phyloP scores from a whole-genome alignment of 306 rosid genomes.

The Begonia masoniana region DNA sequence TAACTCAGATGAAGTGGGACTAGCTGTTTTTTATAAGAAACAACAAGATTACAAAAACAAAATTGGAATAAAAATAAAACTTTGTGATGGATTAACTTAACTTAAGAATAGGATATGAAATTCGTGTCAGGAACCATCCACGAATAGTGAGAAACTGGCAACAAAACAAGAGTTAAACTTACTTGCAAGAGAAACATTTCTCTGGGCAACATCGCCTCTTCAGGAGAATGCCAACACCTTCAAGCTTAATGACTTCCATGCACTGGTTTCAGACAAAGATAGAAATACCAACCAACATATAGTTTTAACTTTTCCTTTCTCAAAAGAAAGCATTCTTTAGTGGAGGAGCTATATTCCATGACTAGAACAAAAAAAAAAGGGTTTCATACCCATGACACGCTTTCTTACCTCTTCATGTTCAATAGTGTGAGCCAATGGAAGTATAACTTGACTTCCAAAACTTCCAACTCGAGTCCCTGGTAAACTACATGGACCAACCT shows the following conservation, averaged over 20 bases:
- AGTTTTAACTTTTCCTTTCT: no score
- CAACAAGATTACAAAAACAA: no score
- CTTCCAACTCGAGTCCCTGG: constrained; percentile 83
- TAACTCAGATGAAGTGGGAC: no score
- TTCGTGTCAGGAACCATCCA: no score
- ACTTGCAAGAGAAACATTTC: constrained; percentile 94
- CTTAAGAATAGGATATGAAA: no score
- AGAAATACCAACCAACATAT: no score
- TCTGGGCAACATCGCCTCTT: constrained; percentile 72
- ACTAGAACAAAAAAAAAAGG: background rate
- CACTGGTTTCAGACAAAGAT: constrained; percentile 20
- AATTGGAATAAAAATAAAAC: no score
- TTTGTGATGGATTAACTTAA: no score
- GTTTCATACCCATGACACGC: background rate
- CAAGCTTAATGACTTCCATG: constrained; percentile 87
- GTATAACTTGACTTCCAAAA: constrained; percentile 91
- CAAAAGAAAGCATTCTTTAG: no score
- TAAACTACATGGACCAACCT: constrained; percentile 89
- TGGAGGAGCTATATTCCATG: background rate
- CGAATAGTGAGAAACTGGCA: background rate
- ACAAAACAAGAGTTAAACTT: constrained; percentile 9
- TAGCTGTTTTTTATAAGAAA: no score
- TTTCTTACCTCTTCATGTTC: constrained; percentile 82
- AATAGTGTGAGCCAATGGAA: constrained; percentile 86
- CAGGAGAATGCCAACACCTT: constrained; percentile 75